These are phyloP conservation scores for Heliamphora exappendiculata DNA, from an alignment of 148 eudicot genomes.

Conservation along the genomic window DNA sequence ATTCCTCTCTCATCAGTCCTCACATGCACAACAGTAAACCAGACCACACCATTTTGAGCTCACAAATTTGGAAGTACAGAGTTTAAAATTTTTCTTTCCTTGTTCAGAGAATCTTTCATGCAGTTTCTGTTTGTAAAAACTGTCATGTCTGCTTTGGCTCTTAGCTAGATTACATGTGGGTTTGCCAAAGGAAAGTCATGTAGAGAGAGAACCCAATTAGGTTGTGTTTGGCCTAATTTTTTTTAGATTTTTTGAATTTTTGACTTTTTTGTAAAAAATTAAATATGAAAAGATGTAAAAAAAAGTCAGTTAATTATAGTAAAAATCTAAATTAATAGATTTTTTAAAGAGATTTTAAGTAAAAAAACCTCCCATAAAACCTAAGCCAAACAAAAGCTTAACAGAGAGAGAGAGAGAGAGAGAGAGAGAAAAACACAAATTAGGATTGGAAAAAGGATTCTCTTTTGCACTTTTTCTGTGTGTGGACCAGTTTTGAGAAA, in stretches of 20 bases:
- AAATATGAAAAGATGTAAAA: too few species aligned
- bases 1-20: too few species aligned
- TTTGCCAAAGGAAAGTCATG: conserved; percentile 5
- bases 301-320: too few species aligned
- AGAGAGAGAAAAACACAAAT: neutral
- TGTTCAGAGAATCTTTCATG: neutral
- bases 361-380: too few species aligned
- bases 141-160: neutral
- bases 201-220: too few species aligned
- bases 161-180: conserved; percentile 13
- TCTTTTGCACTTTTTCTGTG: conserved; percentile 5
- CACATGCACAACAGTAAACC: too few species aligned
- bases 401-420: conserved; percentile 1
- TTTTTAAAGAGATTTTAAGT: too few species aligned
- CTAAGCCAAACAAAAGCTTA: too few species aligned
- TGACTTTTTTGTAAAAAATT: too few species aligned
- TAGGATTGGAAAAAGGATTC: neutral
- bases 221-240: too few species aligned
- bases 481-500: conserved; percentile 19
- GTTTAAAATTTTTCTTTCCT: neutral
- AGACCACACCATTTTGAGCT: neutral
- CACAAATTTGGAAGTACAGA: neutral
- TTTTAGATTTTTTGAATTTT: too few species aligned
- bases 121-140: neutral
- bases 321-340: too few species aligned